Evolutionary conservation across 176 grass and related monocot genomes (phyloP).

Genomic region (Carex kokanica): DNA sequence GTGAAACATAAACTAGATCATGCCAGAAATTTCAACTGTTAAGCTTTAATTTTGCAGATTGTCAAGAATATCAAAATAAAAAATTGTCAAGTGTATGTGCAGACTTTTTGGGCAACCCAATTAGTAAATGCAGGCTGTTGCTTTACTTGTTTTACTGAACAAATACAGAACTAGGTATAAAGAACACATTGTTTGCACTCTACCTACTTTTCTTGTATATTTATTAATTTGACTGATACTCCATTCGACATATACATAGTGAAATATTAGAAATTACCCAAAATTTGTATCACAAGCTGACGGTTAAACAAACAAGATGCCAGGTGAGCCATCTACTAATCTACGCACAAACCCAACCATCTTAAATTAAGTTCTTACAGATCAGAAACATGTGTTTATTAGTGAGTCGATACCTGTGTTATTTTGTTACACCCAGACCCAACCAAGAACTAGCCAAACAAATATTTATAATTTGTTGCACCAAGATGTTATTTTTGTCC

Average conservation of each 20-base stretch:
- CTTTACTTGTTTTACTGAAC: not conserved
- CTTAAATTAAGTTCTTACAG: not conserved
- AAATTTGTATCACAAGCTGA: not conserved
- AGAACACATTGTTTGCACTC: not conserved
- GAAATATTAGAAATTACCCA: not conserved
- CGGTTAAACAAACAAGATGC: not conserved
- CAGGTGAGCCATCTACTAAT: not conserved
- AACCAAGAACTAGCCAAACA: not conserved
- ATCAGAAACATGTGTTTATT: not conserved
- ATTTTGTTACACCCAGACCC: too few species aligned
- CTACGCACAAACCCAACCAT: not conserved
- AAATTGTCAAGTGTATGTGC: too few species aligned
- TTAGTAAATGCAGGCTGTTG: not conserved
- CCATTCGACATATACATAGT: not conserved
- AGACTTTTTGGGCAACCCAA: not conserved
- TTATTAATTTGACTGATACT: not conserved
- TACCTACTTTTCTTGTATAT: not conserved
- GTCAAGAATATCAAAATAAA: too few species aligned
- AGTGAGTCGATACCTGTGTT: not conserved
- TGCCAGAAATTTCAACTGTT: too few species aligned
- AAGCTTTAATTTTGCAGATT: too few species aligned
- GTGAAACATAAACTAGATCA: too few species aligned
- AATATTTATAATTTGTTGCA: not conserved
- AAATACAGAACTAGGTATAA: not conserved
- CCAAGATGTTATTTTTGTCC: not conserved